A percentile compares a stretch with the other conserved stretches of the same genome.
Conservation (phyloP, 768 basidiomycete species). For the Auriscalpium microsporum region DNA sequence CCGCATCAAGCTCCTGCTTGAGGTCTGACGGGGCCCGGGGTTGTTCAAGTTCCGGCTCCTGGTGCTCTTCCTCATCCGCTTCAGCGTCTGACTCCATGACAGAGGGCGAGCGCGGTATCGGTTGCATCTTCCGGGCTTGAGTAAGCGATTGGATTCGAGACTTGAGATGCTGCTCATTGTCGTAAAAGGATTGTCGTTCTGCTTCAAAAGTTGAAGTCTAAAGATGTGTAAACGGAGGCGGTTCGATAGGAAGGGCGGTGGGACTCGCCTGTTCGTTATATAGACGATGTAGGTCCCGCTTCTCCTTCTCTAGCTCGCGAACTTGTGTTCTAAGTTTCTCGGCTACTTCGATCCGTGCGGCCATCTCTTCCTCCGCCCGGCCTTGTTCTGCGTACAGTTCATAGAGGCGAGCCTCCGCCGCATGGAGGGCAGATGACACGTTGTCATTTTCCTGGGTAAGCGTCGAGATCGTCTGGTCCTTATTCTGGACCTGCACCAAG, state of each 20-base stretch:
- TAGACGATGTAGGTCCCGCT: slow-evolving; percentile 69
- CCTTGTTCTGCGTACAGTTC: slow-evolving; percentile 78
- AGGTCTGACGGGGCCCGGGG: slow-evolving; percentile 32
- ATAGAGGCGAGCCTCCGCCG: slow-evolving; percentile 63
- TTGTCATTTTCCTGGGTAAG: slow-evolving; percentile 58
- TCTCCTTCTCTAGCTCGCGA: slow-evolving; percentile 83
- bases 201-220: slow-evolving; percentile 86
- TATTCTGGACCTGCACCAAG: slow-evolving; percentile 68
- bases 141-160: slow-evolving; percentile 78
- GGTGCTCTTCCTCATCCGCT: slow-evolving; percentile 35
- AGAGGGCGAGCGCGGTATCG: slow-evolving; percentile 23
- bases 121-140: slow-evolving; percentile 49
- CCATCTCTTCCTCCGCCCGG: slow-evolving; percentile 74
- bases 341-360: slow-evolving; percentile 70
- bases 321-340: slow-evolving; percentile 78
- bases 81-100: slow-evolving; percentile 23
- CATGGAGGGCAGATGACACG: slow-evolving; percentile 53
- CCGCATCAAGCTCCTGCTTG: slow-evolving; percentile 55
- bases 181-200: slow-evolving; percentile 86
- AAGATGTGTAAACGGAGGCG: background rate
- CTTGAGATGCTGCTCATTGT: slow-evolving; percentile 90
- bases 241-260: no score
- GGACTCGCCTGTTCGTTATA: slow-evolving; percentile 78
- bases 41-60: slow-evolving; percentile 27
- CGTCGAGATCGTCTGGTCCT: slow-evolving; percentile 56